Evolutionary conservation across 768 basidiomycete species (phyloP).

Genomic region (Mycena epipterygia): DNA sequence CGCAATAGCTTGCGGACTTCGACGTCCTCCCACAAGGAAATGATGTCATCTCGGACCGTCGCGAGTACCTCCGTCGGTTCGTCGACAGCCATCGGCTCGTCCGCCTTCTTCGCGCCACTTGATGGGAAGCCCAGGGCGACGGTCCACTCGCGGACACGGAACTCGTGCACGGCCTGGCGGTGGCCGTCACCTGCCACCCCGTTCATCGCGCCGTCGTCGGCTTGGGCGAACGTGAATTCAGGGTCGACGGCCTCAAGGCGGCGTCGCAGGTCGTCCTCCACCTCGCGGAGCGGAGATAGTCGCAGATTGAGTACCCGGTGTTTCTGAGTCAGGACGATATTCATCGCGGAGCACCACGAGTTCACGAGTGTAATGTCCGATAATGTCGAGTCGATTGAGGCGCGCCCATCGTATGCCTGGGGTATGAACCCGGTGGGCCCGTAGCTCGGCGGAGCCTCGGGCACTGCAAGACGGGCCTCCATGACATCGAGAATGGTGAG

Average conservation of each 20-base stretch:
- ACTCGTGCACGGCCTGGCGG: conserved; percentile 37
- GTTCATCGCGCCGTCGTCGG: conserved; percentile 12
- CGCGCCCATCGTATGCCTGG: conserved; percentile 49
- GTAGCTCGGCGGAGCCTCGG: conserved; percentile 33
- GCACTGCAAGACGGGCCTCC: conserved; percentile 60
- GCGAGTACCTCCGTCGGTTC: conserved; percentile 58
- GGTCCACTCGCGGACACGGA: conserved; percentile 45
- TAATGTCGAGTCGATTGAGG: conserved; percentile 54
- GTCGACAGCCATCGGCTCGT: conserved; percentile 32
- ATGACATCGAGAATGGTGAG: conserved; percentile 73
- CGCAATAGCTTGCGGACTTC: conserved; percentile 62
- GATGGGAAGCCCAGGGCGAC: conserved; percentile 30
- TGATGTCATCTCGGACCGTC: conserved; percentile 68
- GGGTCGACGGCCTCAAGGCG: conserved; percentile 54
- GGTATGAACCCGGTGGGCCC: conserved; percentile 9
- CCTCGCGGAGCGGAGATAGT: conserved; percentile 55
- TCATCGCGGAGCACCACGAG: conserved; percentile 11
- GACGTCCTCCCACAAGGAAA: conserved; percentile 70
- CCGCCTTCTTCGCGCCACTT: neutral
- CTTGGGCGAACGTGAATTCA: conserved; percentile 33
- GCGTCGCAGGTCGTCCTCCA: conserved; percentile 56
- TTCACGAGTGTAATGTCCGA: conserved; percentile 55
- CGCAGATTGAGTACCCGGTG: conserved; percentile 53
- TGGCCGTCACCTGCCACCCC: neutral
- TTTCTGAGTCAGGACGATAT: conserved; percentile 43